phyloP scores from a whole-genome alignment of 2,329 filamentous ascomycete genomes.

The Sordariomycetes sp. region DNA sequence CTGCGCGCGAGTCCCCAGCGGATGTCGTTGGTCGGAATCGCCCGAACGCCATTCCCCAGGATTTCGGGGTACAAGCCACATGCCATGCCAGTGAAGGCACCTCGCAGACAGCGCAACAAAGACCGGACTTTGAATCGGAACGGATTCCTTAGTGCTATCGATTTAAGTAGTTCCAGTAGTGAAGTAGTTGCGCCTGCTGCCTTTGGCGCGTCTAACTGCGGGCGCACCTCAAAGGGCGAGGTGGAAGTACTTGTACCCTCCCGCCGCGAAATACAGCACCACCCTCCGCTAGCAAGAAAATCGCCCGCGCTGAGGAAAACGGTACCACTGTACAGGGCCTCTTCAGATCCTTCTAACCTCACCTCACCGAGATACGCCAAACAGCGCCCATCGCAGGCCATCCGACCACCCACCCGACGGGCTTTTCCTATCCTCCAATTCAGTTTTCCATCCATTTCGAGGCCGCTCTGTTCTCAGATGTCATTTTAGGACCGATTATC shows the following conservation, averaged over 20 bases:
- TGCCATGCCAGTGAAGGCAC: neutral
- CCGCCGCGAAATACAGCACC: neutral
- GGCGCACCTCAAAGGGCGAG: neutral
- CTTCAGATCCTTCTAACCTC: conserved; percentile 39
- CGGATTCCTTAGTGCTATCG: neutral
- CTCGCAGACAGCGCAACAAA: neutral
- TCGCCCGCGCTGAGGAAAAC: conserved; percentile 6
- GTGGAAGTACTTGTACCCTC: conserved; percentile 1
- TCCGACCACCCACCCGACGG: conserved; percentile 15
- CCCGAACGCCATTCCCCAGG: neutral
- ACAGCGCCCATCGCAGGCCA: conserved; percentile 39
- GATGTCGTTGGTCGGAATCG: conserved; percentile 1
- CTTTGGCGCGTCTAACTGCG: neutral
- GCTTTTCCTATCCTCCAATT: neutral
- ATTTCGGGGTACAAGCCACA: conserved; percentile 5
- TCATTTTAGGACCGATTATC: conserved; percentile 33
- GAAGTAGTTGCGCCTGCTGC: neutral
- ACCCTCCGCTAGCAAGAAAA: conserved; percentile 2
- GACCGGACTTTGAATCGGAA: neutral
- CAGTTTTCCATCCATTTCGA: conserved; percentile 36
- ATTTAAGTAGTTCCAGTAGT: neutral
- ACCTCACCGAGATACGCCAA: conserved; percentile 38
- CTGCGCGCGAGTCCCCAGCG: neutral
- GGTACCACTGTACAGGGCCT: conserved; percentile 5
- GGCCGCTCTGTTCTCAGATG: conserved; percentile 38